Evolutionary conservation across 108 stramenopile genomes (phyloP).

Genomic region (Nitzschia sp.): DNA sequence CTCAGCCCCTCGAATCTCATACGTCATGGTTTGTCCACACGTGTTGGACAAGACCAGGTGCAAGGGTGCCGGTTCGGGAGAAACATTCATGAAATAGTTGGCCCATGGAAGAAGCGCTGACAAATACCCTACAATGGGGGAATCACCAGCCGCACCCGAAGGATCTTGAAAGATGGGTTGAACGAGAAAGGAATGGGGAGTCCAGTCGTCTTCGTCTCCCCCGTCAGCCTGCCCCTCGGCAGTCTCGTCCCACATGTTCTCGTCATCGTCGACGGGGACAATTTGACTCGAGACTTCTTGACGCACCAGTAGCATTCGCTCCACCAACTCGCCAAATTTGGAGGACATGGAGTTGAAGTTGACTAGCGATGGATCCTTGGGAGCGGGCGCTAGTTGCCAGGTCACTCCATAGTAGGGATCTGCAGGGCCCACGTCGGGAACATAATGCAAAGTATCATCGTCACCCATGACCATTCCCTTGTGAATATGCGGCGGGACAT

Average conservation of each 20-base stretch:
- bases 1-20: no score
- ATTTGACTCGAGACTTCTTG: not conserved
- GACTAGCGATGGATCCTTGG: conserved; percentile 11
- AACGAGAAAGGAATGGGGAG: conserved; percentile 28
- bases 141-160: no score
- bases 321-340: not conserved
- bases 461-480: not conserved
- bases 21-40: no score
- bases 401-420: not conserved
- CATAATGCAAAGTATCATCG: no score
- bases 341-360: conserved; percentile 12
- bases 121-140: no score
- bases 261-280: not conserved
- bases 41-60: no score
- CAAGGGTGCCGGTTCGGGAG: no score
- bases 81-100: no score
- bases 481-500: no score
- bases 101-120: no score
- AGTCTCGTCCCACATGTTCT: not conserved
- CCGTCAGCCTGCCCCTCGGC: not conserved
- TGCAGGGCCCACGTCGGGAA: not conserved
- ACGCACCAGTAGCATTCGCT: not conserved
- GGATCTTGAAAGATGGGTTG: no score
- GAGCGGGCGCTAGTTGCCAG: conserved; percentile 28
- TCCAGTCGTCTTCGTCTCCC: not conserved